These are phyloP conservation scores for Garcia nutans DNA, from an alignment of 345 rosid genomes.

Conservation along the genomic window DNA sequence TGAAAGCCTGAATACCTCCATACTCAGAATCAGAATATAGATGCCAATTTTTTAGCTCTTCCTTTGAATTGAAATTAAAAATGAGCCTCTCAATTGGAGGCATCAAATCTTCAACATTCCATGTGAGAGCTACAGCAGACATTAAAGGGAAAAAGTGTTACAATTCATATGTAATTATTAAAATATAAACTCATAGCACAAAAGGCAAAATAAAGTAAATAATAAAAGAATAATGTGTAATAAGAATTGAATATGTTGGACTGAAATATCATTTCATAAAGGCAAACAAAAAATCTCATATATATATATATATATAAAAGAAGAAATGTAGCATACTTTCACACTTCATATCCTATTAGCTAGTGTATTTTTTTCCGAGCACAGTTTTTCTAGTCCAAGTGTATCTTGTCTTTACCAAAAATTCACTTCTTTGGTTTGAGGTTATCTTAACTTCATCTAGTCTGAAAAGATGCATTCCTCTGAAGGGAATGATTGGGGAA, in stretches of 20 bases:
- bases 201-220: background rate
- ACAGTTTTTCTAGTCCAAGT: too few species aligned
- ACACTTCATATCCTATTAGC: background rate
- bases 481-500: background rate
- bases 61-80: constrained; percentile 70
- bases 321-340: background rate
- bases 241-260: background rate
- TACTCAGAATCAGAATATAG: constrained; percentile 87
- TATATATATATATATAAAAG: too few species aligned
- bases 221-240: background rate
- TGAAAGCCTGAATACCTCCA: constrained; percentile 58
- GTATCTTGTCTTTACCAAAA: too few species aligned
- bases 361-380: background rate
- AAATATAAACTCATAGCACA: background rate
- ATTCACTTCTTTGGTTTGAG: background rate
- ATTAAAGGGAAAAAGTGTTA: background rate
- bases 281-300: background rate
- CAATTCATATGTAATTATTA: background rate
- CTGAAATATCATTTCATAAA: background rate
- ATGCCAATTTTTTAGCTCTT: constrained; percentile 87
- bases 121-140: constrained; percentile 56
- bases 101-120: constrained; percentile 83
- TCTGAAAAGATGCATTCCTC: background rate
- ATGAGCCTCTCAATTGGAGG: constrained; percentile 73
- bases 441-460: background rate